phyloP scores from a whole-genome alignment of 371 early-diverging fungal genomes.

The Enterospora canceri region DNA sequence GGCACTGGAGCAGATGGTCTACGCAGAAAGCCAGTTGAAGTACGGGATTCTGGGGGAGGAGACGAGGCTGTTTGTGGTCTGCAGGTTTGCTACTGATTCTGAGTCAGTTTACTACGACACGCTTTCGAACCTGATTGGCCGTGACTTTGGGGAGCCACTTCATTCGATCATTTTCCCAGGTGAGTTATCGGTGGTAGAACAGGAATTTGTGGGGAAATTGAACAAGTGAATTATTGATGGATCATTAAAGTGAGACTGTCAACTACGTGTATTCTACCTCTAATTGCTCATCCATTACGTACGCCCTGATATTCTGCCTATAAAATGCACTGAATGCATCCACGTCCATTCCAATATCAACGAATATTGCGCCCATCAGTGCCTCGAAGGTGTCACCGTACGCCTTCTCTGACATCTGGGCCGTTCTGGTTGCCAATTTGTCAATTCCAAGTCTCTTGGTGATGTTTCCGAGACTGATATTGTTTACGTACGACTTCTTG shows the following conservation, averaged over 20 bases:
- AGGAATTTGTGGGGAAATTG: slow-evolving; percentile 59
- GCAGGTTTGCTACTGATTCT: slow-evolving; percentile 70
- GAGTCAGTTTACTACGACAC: slow-evolving; percentile 74
- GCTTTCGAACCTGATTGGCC: slow-evolving; percentile 64
- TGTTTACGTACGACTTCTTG: slow-evolving; percentile 41
- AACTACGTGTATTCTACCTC: not conserved
- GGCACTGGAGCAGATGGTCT: slow-evolving; percentile 66
- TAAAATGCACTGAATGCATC: slow-evolving; percentile 1
- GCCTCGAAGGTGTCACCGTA: slow-evolving; percentile 49
- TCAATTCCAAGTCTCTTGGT: not conserved
- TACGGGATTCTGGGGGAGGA: slow-evolving; percentile 58
- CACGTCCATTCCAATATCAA: slow-evolving; percentile 33
- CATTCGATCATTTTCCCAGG: slow-evolving; percentile 82
- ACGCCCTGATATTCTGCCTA: not conserved
- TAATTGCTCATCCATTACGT: not conserved
- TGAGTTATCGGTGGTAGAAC: slow-evolving; percentile 79
- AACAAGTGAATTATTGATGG: slow-evolving; percentile 18
- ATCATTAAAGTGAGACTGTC: not conserved
- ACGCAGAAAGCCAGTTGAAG: slow-evolving; percentile 48
- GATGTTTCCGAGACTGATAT: slow-evolving; percentile 18
- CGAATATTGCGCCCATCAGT: slow-evolving; percentile 39
- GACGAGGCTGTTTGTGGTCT: slow-evolving; percentile 76
- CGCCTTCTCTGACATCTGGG: slow-evolving; percentile 14
- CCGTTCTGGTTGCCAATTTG: slow-evolving; percentile 1
- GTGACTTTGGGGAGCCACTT: slow-evolving; percentile 74